These are phyloP conservation scores for Penstemon davidsonii DNA, from an alignment of 257 asterid genomes.

Conservation along the genomic window DNA sequence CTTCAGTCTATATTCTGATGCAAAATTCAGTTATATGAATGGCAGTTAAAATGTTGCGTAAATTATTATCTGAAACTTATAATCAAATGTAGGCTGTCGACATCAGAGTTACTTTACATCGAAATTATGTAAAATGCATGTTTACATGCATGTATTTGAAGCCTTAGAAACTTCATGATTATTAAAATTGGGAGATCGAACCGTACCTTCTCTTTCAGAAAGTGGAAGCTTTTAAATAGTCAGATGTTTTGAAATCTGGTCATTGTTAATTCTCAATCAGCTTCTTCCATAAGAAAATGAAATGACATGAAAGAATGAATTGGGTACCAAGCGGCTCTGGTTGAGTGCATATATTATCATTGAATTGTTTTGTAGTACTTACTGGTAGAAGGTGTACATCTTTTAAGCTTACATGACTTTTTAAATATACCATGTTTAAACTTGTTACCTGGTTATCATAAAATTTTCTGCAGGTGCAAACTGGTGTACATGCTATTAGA, in stretches of 20 bases:
- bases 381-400: background rate
- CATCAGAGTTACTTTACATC: too few species aligned
- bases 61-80: too few species aligned
- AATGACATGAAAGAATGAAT: background rate
- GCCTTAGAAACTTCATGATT: too few species aligned
- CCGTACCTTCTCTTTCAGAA: background rate
- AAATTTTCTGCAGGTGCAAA: constrained; percentile 49
- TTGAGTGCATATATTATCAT: background rate
- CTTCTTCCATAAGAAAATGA: background rate
- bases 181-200: too few species aligned
- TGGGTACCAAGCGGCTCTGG: background rate
- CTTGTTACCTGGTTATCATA: background rate
- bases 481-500: constrained; percentile 46
- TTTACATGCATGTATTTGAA: too few species aligned
- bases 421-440: constrained; percentile 1
- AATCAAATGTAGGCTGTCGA: too few species aligned
- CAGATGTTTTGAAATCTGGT: background rate
- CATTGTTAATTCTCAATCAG: background rate
- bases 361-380: background rate
- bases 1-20: too few species aligned
- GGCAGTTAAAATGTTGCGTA: too few species aligned
- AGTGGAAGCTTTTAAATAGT: background rate
- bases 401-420: background rate
- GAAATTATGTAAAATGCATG: too few species aligned
- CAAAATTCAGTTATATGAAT: too few species aligned